Conservation (phyloP, 139 green algal species). For the Chlamydomonas asymmetrica region DNA sequence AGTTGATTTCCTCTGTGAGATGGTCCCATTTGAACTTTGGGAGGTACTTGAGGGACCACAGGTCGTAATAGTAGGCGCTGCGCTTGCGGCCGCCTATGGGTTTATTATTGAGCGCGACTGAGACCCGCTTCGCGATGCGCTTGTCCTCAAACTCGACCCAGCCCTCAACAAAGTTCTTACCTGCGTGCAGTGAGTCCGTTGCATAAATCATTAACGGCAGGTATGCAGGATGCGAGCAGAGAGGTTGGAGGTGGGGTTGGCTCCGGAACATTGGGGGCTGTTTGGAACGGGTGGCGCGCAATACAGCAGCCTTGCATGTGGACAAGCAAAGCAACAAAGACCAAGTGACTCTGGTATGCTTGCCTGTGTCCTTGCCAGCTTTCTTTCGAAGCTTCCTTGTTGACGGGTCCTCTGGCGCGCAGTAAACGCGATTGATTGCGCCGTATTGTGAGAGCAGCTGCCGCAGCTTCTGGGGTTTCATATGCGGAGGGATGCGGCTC, state of each 20-base stretch:
- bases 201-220: conserved; percentile 43
- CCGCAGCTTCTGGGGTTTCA: conserved; percentile 91
- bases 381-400: conserved; percentile 37
- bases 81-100: conserved; percentile 79
- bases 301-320: too few relatives aligned
- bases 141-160: conserved; percentile 98
- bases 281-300: too few relatives aligned
- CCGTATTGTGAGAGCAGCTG: conserved; percentile 84
- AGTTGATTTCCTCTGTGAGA: conserved; percentile 92
- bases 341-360: not conserved
- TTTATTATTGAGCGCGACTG: conserved; percentile 71
- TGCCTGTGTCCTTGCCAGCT: not conserved
- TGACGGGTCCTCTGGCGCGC: conserved; percentile 73
- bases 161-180: conserved; percentile 94
- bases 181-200: too few relatives aligned
- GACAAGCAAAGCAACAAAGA: not conserved
- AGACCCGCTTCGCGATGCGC: conserved; percentile 76
- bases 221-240: not conserved
- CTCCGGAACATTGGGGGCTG: too few relatives aligned
- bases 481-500: conserved; percentile 61
- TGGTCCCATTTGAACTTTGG: conserved; percentile 96
- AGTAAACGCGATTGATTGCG: conserved; percentile 80
- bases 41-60: conserved; percentile 95
- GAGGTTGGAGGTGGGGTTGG: too few relatives aligned
- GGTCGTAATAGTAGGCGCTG: conserved; percentile 86